Evolutionary conservation across 345 rosid species (phyloP).

Genomic region (Acer yangbiense): DNA sequence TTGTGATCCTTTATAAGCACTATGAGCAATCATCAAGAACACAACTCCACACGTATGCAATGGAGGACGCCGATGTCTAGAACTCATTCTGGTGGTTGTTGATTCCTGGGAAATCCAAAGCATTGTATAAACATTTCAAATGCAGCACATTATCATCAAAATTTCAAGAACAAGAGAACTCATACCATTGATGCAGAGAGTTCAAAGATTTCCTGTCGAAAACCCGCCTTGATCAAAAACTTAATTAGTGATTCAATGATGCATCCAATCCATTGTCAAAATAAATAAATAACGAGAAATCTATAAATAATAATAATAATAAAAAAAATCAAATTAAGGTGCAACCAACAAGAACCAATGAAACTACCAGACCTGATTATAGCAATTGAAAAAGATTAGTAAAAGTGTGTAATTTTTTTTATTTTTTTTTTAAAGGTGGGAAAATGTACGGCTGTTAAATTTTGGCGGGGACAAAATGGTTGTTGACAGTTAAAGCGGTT

Average conservation of each 20-base stretch:
- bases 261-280: neutral
- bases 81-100: constrained; percentile 23
- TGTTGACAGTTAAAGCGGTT: neutral
- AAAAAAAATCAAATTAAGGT: neutral
- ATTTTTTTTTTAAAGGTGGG: neutral
- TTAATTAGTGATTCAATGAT: neutral
- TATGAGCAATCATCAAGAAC: constrained; percentile 33
- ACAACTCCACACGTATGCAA: constrained; percentile 57
- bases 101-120: constrained; percentile 28
- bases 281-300: neutral
- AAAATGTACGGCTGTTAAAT: constrained; percentile 19
- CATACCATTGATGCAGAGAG: constrained; percentile 29
- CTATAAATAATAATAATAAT: neutral
- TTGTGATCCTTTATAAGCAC: constrained; percentile 38
- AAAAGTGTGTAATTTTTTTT: neutral
- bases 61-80: constrained; percentile 55
- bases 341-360: neutral
- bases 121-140: neutral
- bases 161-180: neutral
- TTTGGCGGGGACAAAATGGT: constrained; percentile 15
- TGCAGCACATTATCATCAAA: neutral
- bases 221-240: constrained; percentile 1
- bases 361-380: neutral
- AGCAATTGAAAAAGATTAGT: neutral
- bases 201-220: neutral